Conservation (phyloP, 2,329 filamentous ascomycete species). For the Colletotrichum eleusines region DNA sequence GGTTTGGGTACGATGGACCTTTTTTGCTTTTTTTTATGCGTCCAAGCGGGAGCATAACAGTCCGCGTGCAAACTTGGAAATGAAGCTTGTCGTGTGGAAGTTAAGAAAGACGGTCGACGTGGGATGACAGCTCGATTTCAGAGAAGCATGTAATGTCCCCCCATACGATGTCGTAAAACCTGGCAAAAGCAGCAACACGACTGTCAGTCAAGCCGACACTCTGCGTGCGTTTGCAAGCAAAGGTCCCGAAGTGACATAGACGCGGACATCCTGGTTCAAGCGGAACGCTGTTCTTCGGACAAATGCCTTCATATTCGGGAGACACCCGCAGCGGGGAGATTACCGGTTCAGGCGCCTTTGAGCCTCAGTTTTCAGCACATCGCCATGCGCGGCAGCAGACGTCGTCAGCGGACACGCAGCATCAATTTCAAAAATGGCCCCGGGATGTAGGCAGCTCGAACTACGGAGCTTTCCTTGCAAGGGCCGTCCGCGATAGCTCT, state of each 20-base stretch:
- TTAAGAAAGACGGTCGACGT: too few species aligned
- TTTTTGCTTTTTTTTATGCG: neutral
- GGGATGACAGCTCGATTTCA: neutral
- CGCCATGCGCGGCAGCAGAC: constrained; percentile 3
- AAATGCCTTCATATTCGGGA: neutral
- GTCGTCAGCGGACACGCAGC: constrained; percentile 23
- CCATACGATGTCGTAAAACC: neutral
- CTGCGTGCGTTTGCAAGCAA: neutral
- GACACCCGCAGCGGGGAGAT: neutral
- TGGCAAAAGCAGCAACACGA: neutral
- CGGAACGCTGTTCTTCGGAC: too few species aligned
- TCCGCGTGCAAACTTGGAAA: neutral
- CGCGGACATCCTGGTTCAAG: neutral
- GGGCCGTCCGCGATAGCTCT: constrained; percentile 12
- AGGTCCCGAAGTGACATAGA: neutral
- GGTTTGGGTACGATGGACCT: neutral
- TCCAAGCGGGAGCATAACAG: neutral
- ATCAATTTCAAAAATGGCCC: neutral
- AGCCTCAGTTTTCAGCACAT: neutral
- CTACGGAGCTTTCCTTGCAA: neutral
- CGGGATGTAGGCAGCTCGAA: constrained; percentile 29
- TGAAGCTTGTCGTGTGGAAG: neutral
- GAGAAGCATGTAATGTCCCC: neutral
- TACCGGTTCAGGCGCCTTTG: neutral
- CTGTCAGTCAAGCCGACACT: neutral